phyloP scores from a whole-genome alignment of 225 moss, liverwort and hornwort species.

The Marchantia polymorpha region DNA sequence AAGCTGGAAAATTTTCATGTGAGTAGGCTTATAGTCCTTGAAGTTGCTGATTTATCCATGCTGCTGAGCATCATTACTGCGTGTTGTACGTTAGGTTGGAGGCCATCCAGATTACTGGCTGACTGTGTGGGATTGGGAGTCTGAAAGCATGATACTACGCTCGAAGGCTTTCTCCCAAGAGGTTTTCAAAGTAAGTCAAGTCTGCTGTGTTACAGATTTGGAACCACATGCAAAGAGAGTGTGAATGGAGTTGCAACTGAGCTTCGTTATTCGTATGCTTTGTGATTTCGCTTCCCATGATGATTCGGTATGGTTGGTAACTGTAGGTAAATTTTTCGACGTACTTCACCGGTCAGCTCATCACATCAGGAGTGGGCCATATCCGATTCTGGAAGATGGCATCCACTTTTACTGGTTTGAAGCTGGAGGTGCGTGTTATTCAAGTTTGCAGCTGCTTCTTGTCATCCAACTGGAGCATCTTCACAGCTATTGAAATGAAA shows the following conservation, averaged over 20 bases:
- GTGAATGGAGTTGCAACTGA: neutral
- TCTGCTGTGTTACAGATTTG: neutral
- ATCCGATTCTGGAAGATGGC: conserved; percentile 99
- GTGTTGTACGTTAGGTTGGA: conserved; percentile 59
- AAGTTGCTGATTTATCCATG: no score
- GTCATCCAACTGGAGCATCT: neutral
- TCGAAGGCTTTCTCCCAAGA: conserved; percentile 98
- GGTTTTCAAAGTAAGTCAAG: conserved; percentile 71
- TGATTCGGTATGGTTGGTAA: neutral
- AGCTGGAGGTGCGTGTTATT: conserved; percentile 61
- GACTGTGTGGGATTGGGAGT: conserved; percentile 97
- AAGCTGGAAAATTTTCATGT: neutral
- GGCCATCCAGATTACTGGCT: conserved; percentile 94
- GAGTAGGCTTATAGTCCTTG: no score
- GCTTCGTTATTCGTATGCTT: neutral
- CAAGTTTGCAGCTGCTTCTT: no score
- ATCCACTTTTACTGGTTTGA: conserved; percentile 93
- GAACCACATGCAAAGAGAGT: neutral
- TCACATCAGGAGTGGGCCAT: conserved; percentile 93
- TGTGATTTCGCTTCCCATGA: neutral
- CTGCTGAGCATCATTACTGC: no score
- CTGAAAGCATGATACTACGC: conserved; percentile 78
- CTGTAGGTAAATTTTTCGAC: conserved; percentile 74
- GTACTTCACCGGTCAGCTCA: conserved; percentile 77
- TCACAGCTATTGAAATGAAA: neutral